phyloP scores from a whole-genome alignment of 768 basidiomycete genomes.

The Mycena venus region DNA sequence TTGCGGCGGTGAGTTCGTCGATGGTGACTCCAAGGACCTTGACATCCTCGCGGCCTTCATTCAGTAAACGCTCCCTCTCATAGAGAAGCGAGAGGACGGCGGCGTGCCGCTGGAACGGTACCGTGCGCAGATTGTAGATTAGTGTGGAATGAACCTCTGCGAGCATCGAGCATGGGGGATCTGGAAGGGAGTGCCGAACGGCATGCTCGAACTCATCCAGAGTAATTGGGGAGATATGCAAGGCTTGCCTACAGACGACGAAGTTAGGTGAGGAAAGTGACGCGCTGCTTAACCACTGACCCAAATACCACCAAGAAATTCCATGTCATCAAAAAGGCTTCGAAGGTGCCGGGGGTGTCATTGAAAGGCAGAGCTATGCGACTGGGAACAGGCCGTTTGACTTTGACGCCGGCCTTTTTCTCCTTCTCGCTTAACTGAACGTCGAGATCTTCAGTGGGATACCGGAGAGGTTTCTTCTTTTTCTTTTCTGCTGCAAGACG shows the following conservation, averaged over 20 bases:
- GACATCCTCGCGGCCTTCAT: constrained; percentile 57
- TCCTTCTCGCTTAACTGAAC: constrained; percentile 85
- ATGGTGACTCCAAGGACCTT: constrained; percentile 68
- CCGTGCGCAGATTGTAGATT: constrained; percentile 90
- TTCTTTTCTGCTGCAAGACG: constrained; percentile 82
- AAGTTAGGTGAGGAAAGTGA: constrained; percentile 13
- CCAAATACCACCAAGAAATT: constrained; percentile 95
- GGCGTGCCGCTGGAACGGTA: constrained; percentile 80
- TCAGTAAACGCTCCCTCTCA: constrained; percentile 55
- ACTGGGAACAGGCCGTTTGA: constrained; percentile 77
- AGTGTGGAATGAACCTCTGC: constrained; percentile 91
- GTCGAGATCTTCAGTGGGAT: constrained; percentile 94
- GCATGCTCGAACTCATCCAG: constrained; percentile 95
- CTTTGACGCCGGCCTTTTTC: constrained; percentile 80
- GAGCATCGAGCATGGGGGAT: constrained; percentile 82
- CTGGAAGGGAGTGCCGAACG: constrained; percentile 78
- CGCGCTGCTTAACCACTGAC: constrained; percentile 60
- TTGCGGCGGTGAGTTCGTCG: constrained; percentile 73
- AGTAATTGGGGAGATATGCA: constrained; percentile 89
- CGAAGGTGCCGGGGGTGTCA: constrained; percentile 74
- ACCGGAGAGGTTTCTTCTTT: constrained; percentile 91
- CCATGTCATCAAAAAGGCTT: constrained; percentile 92
- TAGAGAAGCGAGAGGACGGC: constrained; percentile 77
- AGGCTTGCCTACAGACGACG: constrained; percentile 72
- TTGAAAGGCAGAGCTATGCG: constrained; percentile 77